Evolutionary conservation across 1,139 yeast species (phyloP), one percentile per base, ranked within the genome.

Genomic region (Suhomyces chickasaworum): DNA sequence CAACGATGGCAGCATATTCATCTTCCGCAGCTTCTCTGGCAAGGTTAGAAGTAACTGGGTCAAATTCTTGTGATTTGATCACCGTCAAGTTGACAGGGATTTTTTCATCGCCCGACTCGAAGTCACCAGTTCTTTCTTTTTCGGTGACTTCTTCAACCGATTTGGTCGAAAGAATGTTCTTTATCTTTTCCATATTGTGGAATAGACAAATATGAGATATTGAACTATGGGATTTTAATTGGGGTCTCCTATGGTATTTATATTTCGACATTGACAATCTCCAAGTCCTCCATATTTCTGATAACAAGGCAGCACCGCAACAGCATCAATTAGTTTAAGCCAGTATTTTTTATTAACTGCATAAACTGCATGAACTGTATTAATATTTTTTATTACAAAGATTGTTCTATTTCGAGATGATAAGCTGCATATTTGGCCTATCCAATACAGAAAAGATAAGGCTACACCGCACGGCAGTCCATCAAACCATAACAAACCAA

Each of bases 1-100:
- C 75, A 13, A 55, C 54, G 34, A 70, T 57, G 49, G 71, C 75
- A 41, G 81, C 73, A 56, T 75, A 75, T 15, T 71, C 78, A 53
- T 74, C 79, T 29, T 60, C 63, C 21, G 63, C 64, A 33, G 59
- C 51, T 10, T 53, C 55, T 30, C 44, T 30, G 9, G 39, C 39
- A 30, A 54, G 40, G 25, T 44, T 22, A 13, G 74, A 68, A 25
- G 71, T 63, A 34, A 69, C 64, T 0, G 73, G 72, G 50, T 69
- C 74, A 45, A 68, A 69, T 39, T 68, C 73, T 39, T 63, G 65
- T 1, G 73, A 66, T 44, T 62, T 65, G 39, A 67, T 62, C 6
- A 65, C 66, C n/a, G 55, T 56, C 32, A 62, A 49, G 18, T 56
- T 55, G 5, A 47, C 41, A 3, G 50, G 47, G 33, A 38, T 29